Percentiles rank a stretch among this genome's conserved stretches.
Conservation (phyloP, 169 alveolate genomes). For the Plasmodium knowlesi region DNA sequence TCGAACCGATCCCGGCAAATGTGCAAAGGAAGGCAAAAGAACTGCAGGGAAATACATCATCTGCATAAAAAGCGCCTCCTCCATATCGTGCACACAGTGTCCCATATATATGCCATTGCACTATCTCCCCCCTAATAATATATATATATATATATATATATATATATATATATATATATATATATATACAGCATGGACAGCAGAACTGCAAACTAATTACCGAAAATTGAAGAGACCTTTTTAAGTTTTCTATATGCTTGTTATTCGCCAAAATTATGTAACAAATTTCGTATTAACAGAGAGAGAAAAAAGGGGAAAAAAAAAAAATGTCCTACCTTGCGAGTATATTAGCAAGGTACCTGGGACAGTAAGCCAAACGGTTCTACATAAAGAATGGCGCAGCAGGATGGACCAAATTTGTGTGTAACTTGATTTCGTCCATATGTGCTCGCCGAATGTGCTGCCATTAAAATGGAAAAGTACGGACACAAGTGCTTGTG, state of each 20-base stretch:
- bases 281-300: neutral
- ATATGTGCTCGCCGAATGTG: neutral
- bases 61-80: neutral
- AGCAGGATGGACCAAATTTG: neutral
- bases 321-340: neutral
- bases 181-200: neutral
- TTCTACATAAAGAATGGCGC: neutral
- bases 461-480: neutral
- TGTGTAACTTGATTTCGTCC: neutral
- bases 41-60: neutral
- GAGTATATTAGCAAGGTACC: neutral
- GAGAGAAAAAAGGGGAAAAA: neutral
- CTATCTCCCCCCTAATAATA: neutral
- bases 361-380: neutral
- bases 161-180: too few species aligned
- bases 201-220: neutral
- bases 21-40: neutral
- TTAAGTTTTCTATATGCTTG: neutral
- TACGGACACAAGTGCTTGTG: neutral
- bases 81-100: neutral
- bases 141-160: too few species aligned
- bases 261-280: neutral
- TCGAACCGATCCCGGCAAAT: neutral
- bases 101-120: neutral
- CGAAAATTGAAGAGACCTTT: neutral